Conservation (phyloP, 2,329 filamentous ascomycete genomes). For the Colletotrichum sp. region DNA sequence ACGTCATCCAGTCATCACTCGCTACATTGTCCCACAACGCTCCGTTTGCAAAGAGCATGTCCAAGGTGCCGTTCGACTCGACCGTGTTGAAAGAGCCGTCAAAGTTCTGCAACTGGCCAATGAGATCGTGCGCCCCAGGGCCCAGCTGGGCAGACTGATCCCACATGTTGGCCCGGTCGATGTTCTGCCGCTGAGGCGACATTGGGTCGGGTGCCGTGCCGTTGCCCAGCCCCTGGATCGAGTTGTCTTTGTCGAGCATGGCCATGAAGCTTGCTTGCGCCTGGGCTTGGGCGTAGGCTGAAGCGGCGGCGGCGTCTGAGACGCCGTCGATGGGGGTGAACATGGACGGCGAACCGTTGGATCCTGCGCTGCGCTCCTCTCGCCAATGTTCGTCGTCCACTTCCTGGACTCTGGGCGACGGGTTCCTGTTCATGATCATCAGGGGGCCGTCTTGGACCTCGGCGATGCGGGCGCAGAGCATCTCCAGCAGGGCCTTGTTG, state of each 20-base stretch:
- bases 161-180: background rate
- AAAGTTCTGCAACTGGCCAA: conserved; percentile 10
- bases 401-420: conserved; percentile 11
- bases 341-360: background rate
- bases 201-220: background rate
- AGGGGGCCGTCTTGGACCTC: conserved; percentile 15
- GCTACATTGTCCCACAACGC: conserved; percentile 4
- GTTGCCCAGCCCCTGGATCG: background rate
- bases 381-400: conserved; percentile 14
- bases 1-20: conserved; percentile 9
- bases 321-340: background rate
- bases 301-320: background rate
- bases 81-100: conserved; percentile 14
- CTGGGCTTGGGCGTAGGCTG: background rate
- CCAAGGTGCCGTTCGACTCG: conserved; percentile 11
- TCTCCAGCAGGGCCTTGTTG: conserved; percentile 42
- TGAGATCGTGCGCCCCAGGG: conserved; percentile 1
- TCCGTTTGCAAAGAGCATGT: conserved; percentile 17
- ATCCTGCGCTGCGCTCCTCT: background rate
- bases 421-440: background rate
- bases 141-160: background rate
- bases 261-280: background rate
- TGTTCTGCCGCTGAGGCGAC: background rate
- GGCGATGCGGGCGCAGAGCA: conserved; percentile 29
- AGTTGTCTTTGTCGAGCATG: background rate